Conservation (phyloP, 1,284 basidiomycete genomes). For the Ustilago curta region DNA sequence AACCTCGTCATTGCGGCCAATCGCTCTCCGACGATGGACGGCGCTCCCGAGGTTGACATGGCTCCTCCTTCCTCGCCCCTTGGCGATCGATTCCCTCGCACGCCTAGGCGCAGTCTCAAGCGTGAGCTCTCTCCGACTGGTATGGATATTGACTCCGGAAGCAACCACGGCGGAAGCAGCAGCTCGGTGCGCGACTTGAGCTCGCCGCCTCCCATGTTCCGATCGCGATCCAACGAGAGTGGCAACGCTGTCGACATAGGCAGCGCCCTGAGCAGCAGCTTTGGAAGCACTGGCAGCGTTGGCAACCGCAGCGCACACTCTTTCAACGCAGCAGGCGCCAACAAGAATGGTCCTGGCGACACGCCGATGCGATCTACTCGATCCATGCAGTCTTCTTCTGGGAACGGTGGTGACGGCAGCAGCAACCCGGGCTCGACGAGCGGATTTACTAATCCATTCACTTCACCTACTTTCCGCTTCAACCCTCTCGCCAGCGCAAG, state of each 20-base stretch:
- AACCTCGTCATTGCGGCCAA: neutral
- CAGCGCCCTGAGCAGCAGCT: slow-evolving; percentile 25
- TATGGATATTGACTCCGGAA: slow-evolving; percentile 55
- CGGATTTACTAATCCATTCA: slow-evolving; percentile 44
- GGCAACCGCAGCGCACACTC: slow-evolving; percentile 1
- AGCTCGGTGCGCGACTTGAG: slow-evolving; percentile 39
- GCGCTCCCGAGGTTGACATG: slow-evolving; percentile 49
- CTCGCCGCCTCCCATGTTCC: slow-evolving; percentile 53
- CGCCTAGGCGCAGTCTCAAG: slow-evolving; percentile 47
- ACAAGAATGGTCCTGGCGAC: slow-evolving; percentile 7
- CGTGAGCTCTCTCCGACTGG: slow-evolving; percentile 57
- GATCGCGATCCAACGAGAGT: slow-evolving; percentile 44
- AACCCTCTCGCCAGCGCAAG: slow-evolving; percentile 21
- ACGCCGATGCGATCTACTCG: slow-evolving; percentile 27
- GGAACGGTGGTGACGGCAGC: neutral
- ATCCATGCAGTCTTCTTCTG: slow-evolving; percentile 32
- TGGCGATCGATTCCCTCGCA: slow-evolving; percentile 35
- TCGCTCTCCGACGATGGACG: neutral
- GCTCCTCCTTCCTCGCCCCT: slow-evolving; percentile 21
- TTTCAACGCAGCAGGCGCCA: slow-evolving; percentile 10
- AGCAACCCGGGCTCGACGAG: neutral
- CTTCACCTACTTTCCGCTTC: slow-evolving; percentile 35
- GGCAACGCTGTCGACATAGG: slow-evolving; percentile 5
- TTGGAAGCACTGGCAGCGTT: slow-evolving; percentile 18
- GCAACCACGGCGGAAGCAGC: slow-evolving; percentile 17